These are phyloP conservation scores for Fusarium gaditjirri DNA, from an alignment of 2,329 filamentous ascomycete genomes.

Conservation along the genomic window DNA sequence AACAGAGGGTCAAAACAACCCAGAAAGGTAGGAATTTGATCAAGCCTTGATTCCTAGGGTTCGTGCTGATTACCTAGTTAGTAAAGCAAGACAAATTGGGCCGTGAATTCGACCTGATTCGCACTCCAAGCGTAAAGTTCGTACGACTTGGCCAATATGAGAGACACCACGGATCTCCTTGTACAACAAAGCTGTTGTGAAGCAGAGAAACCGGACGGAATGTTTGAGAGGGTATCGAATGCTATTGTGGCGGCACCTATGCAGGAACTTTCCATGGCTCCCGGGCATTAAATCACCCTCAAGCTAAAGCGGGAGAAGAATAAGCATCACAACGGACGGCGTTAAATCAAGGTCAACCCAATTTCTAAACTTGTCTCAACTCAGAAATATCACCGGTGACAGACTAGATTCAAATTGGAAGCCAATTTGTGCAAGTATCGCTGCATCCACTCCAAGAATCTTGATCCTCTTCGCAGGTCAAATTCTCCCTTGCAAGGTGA, in stretches of 20 bases:
- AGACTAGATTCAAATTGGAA: background rate
- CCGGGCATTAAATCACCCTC: background rate
- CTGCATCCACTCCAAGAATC: background rate
- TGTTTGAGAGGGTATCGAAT: background rate
- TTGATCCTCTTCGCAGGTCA: background rate
- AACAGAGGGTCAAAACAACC: background rate
- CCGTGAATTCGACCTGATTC: background rate
- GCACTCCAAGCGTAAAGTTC: background rate
- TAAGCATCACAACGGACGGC: background rate
- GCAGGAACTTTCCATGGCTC: background rate
- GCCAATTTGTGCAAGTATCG: background rate
- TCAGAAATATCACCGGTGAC: background rate
- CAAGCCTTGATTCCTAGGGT: background rate
- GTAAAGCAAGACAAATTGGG: slow-evolving; percentile 28
- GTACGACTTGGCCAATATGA: background rate
- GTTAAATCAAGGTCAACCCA: background rate
- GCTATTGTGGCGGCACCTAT: background rate
- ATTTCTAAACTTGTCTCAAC: background rate
- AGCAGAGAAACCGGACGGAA: background rate
- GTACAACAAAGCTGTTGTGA: slow-evolving; percentile 12
- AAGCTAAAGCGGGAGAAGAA: background rate
- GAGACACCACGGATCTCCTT: slow-evolving; percentile 1
- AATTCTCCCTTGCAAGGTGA: background rate
- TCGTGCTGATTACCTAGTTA: slow-evolving; percentile 24
- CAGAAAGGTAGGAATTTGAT: background rate